Conservation (phyloP, 73 alveolate genomes). For the Paramecium caudatum region DNA sequence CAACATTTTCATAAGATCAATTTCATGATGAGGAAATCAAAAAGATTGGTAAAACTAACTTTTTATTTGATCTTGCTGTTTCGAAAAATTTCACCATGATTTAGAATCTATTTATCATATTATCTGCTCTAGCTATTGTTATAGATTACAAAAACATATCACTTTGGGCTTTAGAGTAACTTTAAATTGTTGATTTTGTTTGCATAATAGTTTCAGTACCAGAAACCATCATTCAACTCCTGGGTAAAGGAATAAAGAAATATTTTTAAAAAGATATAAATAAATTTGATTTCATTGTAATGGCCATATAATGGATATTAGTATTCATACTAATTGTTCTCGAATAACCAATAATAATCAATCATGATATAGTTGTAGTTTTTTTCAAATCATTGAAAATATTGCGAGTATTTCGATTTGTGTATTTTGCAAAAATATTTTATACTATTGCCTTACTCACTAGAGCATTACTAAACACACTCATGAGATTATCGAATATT, state of each 20-base stretch:
- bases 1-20: not conserved
- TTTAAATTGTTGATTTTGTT: not conserved
- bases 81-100: not conserved
- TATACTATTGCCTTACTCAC: not conserved
- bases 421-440: conserved; percentile 26
- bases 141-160: conserved; percentile 20
- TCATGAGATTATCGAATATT: not conserved
- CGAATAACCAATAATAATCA: not conserved
- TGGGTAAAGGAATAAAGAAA: conserved; percentile 20
- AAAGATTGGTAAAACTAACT: not conserved
- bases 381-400: conserved; percentile 39
- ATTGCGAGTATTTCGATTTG: conserved; percentile 2
- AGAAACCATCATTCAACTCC: not conserved
- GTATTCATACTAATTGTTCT: not conserved
- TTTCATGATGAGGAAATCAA: too few species aligned
- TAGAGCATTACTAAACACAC: not conserved
- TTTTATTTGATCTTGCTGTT: not conserved
- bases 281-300: conserved; percentile 5
- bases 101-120: not conserved
- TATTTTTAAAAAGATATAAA: not conserved
- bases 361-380: not conserved
- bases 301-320: not conserved
- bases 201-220: not conserved
- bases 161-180: not conserved
- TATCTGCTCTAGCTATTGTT: not conserved